Conservation (phyloP, 2,329 filamentous ascomycete species). For the Plectosphaerella sp. region DNA sequence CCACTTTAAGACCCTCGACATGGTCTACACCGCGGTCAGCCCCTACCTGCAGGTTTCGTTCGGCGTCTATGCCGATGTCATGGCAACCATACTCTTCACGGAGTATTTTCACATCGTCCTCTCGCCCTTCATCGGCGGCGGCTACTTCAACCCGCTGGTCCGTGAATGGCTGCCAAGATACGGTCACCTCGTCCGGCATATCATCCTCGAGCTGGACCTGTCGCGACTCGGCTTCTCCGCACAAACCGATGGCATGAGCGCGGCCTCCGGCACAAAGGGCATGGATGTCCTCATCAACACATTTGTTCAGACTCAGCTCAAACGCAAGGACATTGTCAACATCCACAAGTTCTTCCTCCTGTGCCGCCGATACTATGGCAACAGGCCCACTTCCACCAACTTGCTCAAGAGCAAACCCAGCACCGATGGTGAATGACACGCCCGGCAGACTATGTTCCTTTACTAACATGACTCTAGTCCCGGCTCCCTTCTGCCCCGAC, state of each 20-base stretch:
- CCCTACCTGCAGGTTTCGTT: slow-evolving; percentile 25
- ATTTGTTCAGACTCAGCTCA: slow-evolving; percentile 21
- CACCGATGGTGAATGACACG: slow-evolving; percentile 4
- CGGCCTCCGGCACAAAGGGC: slow-evolving; percentile 14
- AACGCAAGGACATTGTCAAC: slow-evolving; percentile 6
- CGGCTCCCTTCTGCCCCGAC: slow-evolving; percentile 24
- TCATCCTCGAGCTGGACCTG: slow-evolving; percentile 37
- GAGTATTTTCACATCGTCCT: slow-evolving; percentile 32
- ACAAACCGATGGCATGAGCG: too few relatives aligned
- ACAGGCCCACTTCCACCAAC: neutral
- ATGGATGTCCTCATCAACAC: slow-evolving; percentile 19
- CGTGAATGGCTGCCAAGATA: slow-evolving; percentile 29
- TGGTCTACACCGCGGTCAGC: slow-evolving; percentile 17
- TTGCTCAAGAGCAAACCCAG: neutral
- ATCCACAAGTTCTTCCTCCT: slow-evolving; percentile 25
- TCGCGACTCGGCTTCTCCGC: slow-evolving; percentile 24
- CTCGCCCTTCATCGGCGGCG: slow-evolving; percentile 27
- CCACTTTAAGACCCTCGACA: slow-evolving; percentile 24
- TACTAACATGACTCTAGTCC: neutral
- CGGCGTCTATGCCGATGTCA: slow-evolving; percentile 29
- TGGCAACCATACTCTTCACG: slow-evolving; percentile 27
- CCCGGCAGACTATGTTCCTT: neutral
- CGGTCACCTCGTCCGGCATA: slow-evolving; percentile 25
- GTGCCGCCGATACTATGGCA: slow-evolving; percentile 28
- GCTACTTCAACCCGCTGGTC: slow-evolving; percentile 25